Conservation (phyloP, 352 stramenopile species). For the Globisporangium uncinulatum region DNA sequence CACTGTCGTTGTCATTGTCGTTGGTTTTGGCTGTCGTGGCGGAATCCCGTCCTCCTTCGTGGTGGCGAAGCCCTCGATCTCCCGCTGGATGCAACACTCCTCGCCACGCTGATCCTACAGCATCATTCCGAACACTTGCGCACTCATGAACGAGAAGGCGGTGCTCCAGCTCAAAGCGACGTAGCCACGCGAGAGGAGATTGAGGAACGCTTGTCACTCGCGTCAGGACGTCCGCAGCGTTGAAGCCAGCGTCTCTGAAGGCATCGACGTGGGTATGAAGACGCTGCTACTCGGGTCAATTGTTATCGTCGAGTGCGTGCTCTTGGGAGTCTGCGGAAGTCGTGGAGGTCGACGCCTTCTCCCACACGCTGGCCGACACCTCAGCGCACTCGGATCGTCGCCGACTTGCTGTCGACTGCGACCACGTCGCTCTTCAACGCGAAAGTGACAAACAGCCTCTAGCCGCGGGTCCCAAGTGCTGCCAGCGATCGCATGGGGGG, state of each 20-base stretch:
- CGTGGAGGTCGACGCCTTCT: slow-evolving; percentile 15
- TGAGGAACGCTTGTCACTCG: no score
- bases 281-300: neutral
- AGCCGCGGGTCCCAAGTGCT: slow-evolving; percentile 12
- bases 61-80: slow-evolving; percentile 17
- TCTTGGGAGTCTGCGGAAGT: slow-evolving; percentile 11
- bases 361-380: slow-evolving; percentile 22
- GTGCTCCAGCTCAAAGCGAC: no score
- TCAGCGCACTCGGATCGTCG: slow-evolving; percentile 21
- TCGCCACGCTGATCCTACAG: slow-evolving; percentile 8
- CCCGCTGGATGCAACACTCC: slow-evolving; percentile 14
- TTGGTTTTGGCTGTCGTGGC: neutral
- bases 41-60: neutral
- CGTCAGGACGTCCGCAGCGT: no score
- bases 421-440: slow-evolving; percentile 25
- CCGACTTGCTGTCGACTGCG: neutral
- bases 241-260: neutral
- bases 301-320: neutral
- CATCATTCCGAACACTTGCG: slow-evolving; percentile 26
- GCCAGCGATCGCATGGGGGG: neutral
- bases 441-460: slow-evolving; percentile 22
- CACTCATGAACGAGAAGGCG: slow-evolving; percentile 22
- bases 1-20: neutral
- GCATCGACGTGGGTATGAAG: neutral
- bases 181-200: no score